Base-by-base conservation (phyloP, 345 rosid species). In the Salix viminalis region DNA sequence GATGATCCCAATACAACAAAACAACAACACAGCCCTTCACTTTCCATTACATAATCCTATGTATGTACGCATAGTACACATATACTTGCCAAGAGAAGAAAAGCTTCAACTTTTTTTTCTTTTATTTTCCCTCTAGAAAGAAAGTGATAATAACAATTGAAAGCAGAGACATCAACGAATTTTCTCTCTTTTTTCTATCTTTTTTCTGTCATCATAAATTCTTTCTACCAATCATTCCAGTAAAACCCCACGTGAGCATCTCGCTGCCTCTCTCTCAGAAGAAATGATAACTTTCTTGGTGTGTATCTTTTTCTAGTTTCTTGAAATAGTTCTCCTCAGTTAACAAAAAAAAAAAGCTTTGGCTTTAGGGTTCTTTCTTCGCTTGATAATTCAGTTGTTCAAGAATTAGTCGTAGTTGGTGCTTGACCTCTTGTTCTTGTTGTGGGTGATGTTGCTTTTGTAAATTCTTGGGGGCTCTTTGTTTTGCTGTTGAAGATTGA, bases 221-320 rank as follows among this genome's bases (percentile, higher is more conserved):
- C 86, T 79, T 77, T 67, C 79, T 61, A 79, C 70, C 86, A 83
- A 84, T 84, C 82, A 79, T 83, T 80, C 76, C 84, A 73, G 78
- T 82, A 78, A 73, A 85, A 75, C 77, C 88, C 87, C 89, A 87
- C 87, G 88, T 86, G 89, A 86, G 78, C 84, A 78, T 37, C 75
- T 78, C 60, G 65, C 75, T 64, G 62, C 67, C 79, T 71, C 68
- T 66, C 75, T 60, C 52, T 41, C 75, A 54, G 42, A 50, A 28
- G 64, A 85, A 69, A 80, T 80, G 79, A 77, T 70, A 66, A 44
- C 76, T 79, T 81, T 71, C 73, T 76, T 52, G 69, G 62, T 79
- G 50, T 65, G 24, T 73, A 28, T 42, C 67, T 75, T 36, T 37
- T 39, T 39, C 37, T 64, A n/a, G 66, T 60, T 56, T 70, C 70